These are phyloP conservation scores for Grosmannia penicillata DNA, from an alignment of 2,329 filamentous ascomycete species.

Conservation along the genomic window DNA sequence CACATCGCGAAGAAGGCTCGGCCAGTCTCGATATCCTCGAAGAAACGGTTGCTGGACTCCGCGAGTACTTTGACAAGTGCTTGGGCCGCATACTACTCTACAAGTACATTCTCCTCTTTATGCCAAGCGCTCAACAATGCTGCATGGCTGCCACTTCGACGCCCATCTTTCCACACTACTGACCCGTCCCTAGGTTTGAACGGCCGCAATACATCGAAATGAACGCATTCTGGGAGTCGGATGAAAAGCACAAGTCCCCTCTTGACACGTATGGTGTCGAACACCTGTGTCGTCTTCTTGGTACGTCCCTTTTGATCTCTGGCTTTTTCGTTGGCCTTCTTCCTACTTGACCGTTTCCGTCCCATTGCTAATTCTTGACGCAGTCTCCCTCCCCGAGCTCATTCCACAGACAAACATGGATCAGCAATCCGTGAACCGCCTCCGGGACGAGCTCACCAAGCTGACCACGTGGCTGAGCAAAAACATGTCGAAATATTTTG, in stretches of 20 bases:
- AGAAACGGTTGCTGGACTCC: constrained; percentile 73
- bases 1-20: constrained; percentile 48
- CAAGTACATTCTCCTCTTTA: too few species aligned
- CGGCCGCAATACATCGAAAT: constrained; percentile 74
- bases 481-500: constrained; percentile 64
- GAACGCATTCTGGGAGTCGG: constrained; percentile 49
- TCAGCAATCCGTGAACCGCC: constrained; percentile 69
- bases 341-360: not conserved
- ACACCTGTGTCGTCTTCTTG: constrained; percentile 76
- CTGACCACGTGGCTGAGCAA: constrained; percentile 76
- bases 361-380: not conserved
- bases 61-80: constrained; percentile 87
- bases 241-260: constrained; percentile 46
- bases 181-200: constrained; percentile 51
- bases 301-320: constrained; percentile 45
- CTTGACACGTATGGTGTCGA: constrained; percentile 85
- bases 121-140: too few species aligned
- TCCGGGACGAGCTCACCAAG: constrained; percentile 78
- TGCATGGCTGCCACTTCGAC: not conserved
- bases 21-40: constrained; percentile 75
- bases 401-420: constrained; percentile 98
- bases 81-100: constrained; percentile 84
- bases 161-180: too few species aligned
- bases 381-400: constrained; percentile 82
- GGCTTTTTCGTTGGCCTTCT: not conserved